Evolutionary conservation across 331 rosid genomes (phyloP).

Genomic region (Malus hybrid): DNA sequence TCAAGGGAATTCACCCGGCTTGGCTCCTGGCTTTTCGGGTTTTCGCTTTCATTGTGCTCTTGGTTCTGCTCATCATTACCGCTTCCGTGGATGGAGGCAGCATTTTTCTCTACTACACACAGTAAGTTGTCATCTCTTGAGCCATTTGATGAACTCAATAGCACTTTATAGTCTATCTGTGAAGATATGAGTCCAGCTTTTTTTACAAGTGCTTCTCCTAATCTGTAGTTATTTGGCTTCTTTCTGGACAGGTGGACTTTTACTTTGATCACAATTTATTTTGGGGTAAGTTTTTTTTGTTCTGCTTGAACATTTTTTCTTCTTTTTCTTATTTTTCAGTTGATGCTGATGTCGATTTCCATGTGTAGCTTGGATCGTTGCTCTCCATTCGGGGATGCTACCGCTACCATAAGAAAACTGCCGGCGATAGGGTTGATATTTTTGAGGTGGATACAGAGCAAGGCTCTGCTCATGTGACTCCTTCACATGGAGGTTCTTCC

Average conservation of each 20-base stretch:
- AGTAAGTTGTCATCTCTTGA: constrained; percentile 42
- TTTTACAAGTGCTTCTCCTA: background rate
- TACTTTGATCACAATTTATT: constrained; percentile 66
- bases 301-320: background rate
- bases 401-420: constrained; percentile 73
- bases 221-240: background rate
- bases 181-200: background rate
- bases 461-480: constrained; percentile 31
- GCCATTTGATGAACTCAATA: background rate
- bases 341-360: constrained; percentile 8
- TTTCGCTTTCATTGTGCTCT: constrained; percentile 65
- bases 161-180: background rate
- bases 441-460: constrained; percentile 74
- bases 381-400: constrained; percentile 82
- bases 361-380: constrained; percentile 64
- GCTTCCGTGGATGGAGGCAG: constrained; percentile 60
- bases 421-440: constrained; percentile 73
- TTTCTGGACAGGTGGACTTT: constrained; percentile 78
- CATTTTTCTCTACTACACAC: constrained; percentile 82
- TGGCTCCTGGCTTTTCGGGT: constrained; percentile 83
- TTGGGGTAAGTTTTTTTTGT: constrained; percentile 64
- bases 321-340: background rate
- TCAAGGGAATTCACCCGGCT: constrained; percentile 86
- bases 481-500: constrained; percentile 20
- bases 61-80: constrained; percentile 58